Conservation (phyloP, 331 rosid genomes). For the Stylosanthes scabra region DNA sequence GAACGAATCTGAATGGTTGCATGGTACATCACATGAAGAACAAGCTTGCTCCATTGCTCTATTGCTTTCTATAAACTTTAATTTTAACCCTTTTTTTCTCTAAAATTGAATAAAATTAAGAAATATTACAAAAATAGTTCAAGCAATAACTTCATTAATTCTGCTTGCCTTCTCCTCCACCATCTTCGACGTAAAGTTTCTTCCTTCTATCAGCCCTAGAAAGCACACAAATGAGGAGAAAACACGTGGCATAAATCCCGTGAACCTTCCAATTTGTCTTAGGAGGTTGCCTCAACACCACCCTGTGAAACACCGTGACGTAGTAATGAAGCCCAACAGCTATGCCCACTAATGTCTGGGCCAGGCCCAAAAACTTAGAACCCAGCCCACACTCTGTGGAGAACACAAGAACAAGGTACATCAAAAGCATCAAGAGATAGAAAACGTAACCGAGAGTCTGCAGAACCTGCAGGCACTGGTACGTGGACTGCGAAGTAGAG, state of each 20-base stretch:
- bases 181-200: constrained; percentile 77
- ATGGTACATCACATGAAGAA: constrained; percentile 17
- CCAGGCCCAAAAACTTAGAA: constrained; percentile 72
- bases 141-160: constrained; percentile 40
- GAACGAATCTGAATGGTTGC: constrained; percentile 20
- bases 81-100: background rate
- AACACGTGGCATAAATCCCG: constrained; percentile 81
- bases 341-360: constrained; percentile 67
- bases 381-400: constrained; percentile 74
- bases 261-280: constrained; percentile 88
- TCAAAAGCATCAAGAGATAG: constrained; percentile 66
- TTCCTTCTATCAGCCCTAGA: constrained; percentile 72
- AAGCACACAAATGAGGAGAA: constrained; percentile 54
- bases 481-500: constrained; percentile 78
- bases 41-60: background rate
- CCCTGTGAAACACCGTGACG: constrained; percentile 85
- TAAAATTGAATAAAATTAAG: constrained; percentile 29
- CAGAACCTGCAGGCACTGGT: constrained; percentile 75
- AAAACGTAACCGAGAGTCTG: constrained; percentile 82
- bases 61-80: background rate
- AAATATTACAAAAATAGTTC: background rate
- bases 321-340: constrained; percentile 84
- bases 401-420: constrained; percentile 78
- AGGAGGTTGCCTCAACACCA: constrained; percentile 76
- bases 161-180: constrained; percentile 83